Evolutionary conservation across 1,139 yeast species (phyloP).

Genomic region (Arxiozyma bovina): DNA sequence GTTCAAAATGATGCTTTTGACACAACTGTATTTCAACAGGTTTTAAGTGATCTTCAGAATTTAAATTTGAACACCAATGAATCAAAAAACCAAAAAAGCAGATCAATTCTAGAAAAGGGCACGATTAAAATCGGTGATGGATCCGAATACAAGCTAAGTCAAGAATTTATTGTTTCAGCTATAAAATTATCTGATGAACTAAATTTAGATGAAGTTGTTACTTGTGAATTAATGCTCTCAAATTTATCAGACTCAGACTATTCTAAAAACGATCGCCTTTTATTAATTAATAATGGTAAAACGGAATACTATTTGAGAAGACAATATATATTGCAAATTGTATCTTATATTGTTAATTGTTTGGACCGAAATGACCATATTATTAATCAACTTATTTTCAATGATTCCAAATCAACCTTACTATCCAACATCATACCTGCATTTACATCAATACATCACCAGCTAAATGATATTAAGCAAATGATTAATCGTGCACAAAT

Average conservation of each 20-base stretch:
- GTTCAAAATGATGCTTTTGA: slow-evolving; percentile 22
- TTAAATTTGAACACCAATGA: slow-evolving; percentile 19
- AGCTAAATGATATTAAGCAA: slow-evolving; percentile 49
- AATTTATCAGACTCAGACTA: slow-evolving; percentile 17
- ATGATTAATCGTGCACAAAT: slow-evolving; percentile 58
- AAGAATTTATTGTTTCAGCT: slow-evolving; percentile 44
- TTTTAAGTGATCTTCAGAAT: slow-evolving; percentile 23
- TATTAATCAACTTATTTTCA: slow-evolving; percentile 15
- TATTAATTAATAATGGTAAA: slow-evolving; percentile 58
- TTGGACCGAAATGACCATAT: slow-evolving; percentile 17
- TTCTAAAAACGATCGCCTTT: slow-evolving; percentile 41
- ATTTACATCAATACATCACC: slow-evolving; percentile 49
- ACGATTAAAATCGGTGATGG: slow-evolving; percentile 44
- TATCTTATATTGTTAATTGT: slow-evolving; percentile 46
- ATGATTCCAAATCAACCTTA: slow-evolving; percentile 24
- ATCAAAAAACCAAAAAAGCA: slow-evolving; percentile 43
- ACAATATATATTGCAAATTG: slow-evolving; percentile 61
- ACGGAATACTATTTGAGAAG: slow-evolving; percentile 62
- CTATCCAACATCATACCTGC: slow-evolving; percentile 41
- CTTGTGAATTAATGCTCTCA: slow-evolving; percentile 46
- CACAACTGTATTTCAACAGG: slow-evolving; percentile 15
- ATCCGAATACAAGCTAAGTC: slow-evolving; percentile 40
- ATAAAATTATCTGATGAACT: slow-evolving; percentile 54
- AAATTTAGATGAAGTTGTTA: slow-evolving; percentile 57
- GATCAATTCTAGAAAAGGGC: slow-evolving; percentile 47